Percentiles rank a stretch among this genome's conserved stretches.
These are phyloP conservation scores for Aaosphaeria pasadenensis DNA, from an alignment of 2,329 filamentous ascomycete genomes.

Conservation along the genomic window DNA sequence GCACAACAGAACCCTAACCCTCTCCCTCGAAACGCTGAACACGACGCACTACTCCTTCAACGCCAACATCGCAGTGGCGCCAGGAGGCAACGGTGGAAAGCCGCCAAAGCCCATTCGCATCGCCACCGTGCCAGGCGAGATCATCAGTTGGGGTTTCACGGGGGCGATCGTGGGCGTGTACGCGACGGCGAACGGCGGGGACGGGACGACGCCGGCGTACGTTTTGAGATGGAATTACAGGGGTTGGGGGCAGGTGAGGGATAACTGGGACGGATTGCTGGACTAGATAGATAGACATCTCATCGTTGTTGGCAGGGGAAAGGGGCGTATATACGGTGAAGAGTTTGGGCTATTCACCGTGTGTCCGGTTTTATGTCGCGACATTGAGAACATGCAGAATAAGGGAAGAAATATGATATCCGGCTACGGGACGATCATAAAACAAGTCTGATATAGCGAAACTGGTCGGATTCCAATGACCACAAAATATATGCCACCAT, in stretches of 20 bases:
- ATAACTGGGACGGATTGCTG: slow-evolving; percentile 4
- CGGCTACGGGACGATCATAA: no score
- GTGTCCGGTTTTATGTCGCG: no score
- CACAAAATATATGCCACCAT: no score
- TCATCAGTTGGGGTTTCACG: slow-evolving; percentile 33
- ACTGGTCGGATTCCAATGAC: no score
- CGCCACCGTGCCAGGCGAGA: slow-evolving; percentile 18
- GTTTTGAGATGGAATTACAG: slow-evolving; percentile 45
- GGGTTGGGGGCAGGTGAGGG: slow-evolving; percentile 16
- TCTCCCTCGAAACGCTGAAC: slow-evolving; percentile 46
- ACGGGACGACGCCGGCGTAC: slow-evolving; percentile 45
- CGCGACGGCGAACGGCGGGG: slow-evolving; percentile 51
- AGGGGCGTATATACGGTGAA: not conserved
- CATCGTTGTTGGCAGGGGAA: not conserved
- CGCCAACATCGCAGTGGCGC: slow-evolving; percentile 12
- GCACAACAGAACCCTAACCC: slow-evolving; percentile 32
- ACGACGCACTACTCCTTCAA: slow-evolving; percentile 44
- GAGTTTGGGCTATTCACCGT: not conserved
- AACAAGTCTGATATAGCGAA: no score
- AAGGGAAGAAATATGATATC: no score
- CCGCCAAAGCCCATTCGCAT: slow-evolving; percentile 10
- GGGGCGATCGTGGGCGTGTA: slow-evolving; percentile 53
- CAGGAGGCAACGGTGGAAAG: not conserved
- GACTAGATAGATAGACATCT: not conserved
- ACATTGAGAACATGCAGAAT: no score